These are phyloP conservation scores for Sonneratia alba DNA, from an alignment of 345 rosid species.

Conservation along the genomic window DNA sequence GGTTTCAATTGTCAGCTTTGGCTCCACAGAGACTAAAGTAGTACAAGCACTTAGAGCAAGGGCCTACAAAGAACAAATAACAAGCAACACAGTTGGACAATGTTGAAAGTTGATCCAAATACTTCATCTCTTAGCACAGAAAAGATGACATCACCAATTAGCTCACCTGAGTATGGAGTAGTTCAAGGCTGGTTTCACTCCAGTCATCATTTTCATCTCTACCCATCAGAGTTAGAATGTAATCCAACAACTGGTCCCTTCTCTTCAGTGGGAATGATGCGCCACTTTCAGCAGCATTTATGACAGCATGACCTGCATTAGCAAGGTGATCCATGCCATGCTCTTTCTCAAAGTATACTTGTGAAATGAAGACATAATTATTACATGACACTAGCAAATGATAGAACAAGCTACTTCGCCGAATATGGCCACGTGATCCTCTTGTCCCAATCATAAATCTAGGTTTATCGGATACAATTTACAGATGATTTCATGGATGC, in stretches of 20 bases:
- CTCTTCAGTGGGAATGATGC: conserved; percentile 79
- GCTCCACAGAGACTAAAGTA: conserved; percentile 93
- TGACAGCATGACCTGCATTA: conserved; percentile 79
- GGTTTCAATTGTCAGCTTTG: conserved; percentile 85
- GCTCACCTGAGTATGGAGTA: conserved; percentile 68
- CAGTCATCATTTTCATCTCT: conserved; percentile 70
- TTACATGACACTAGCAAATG: background rate
- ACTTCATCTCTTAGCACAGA: background rate
- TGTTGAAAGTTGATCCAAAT: background rate
- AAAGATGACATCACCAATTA: background rate
- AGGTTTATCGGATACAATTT: background rate
- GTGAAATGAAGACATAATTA: background rate
- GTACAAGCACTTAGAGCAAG: conserved; percentile 95
- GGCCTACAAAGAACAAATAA: conserved; percentile 45
- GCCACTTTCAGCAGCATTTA: conserved; percentile 85
- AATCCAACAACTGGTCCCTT: conserved; percentile 83
- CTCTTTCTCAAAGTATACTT: background rate
- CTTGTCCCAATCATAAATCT: background rate
- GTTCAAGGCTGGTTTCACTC: conserved; percentile 84
- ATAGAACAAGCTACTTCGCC: background rate
- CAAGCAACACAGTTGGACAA: background rate
- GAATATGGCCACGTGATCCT: background rate
- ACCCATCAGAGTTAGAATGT: conserved; percentile 90
- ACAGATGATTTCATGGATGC: background rate
- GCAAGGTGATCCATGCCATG: background rate